Evolutionary conservation across 202 grass and related monocot species (phyloP).

Genomic region (Eragrostis tef): DNA sequence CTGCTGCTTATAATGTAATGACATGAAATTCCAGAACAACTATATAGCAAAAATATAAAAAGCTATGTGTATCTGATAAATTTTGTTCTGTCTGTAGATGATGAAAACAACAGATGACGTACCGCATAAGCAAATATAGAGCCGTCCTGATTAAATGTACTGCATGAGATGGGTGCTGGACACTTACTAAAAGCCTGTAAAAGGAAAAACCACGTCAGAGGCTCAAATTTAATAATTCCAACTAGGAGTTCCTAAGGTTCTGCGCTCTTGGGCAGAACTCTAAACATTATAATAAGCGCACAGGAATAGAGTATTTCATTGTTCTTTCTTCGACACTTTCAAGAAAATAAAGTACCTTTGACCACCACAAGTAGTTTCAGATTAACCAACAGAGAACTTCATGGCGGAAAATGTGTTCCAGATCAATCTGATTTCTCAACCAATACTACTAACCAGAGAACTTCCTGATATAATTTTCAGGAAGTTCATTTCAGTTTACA

Average conservation of each 20-base stretch:
- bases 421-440: slow-evolving; percentile 25
- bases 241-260: background rate
- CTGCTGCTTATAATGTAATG: slow-evolving; percentile 21
- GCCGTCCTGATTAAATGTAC: slow-evolving; percentile 91
- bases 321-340: background rate
- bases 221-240: slow-evolving; percentile 22
- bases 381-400: slow-evolving; percentile 19
- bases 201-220: slow-evolving; percentile 42
- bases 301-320: background rate
- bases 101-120: slow-evolving; percentile 43
- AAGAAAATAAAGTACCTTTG: slow-evolving; percentile 27
- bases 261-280: background rate
- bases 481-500: background rate
- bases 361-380: background rate
- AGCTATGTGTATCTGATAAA: slow-evolving; percentile 19
- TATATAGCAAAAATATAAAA: slow-evolving; percentile 31
- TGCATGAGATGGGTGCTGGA: slow-evolving; percentile 84
- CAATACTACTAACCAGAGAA: background rate
- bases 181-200: slow-evolving; percentile 78
- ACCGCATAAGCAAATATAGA: slow-evolving; percentile 96
- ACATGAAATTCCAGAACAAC: slow-evolving; percentile 10
- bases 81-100: slow-evolving; percentile 13
- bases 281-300: background rate
- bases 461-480: background rate
- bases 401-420: background rate